Evolutionary conservation across 352 stramenopile species (phyloP).

Genomic region (Phytopythium oedochilum): DNA sequence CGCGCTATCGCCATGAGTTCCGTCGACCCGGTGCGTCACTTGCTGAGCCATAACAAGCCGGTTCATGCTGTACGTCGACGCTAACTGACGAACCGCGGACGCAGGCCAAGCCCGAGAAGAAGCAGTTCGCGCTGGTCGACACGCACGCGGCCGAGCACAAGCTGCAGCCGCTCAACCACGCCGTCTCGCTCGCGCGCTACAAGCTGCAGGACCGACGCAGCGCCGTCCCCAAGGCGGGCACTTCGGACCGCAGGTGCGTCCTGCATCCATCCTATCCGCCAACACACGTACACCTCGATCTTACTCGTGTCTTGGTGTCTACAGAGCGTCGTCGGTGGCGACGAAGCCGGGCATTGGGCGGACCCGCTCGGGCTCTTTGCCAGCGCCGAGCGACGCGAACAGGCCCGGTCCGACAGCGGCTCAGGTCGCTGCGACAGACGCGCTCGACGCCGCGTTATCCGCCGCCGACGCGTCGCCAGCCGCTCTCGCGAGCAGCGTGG

Average conservation of each 20-base stretch:
- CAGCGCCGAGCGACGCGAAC: background rate
- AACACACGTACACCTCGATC: background rate
- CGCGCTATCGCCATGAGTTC: constrained; percentile 37
- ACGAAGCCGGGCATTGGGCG: background rate
- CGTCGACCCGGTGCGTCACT: constrained; percentile 40
- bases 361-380: background rate
- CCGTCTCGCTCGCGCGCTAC: constrained; percentile 42
- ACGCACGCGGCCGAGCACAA: constrained; percentile 36
- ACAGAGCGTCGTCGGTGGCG: background rate
- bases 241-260: background rate
- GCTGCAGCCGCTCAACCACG: constrained; percentile 43
- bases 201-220: constrained; percentile 27
- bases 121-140: constrained; percentile 51
- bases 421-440: background rate
- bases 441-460: background rate
- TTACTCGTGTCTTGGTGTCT: background rate
- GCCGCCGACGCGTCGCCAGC: background rate
- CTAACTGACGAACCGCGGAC: too few relatives aligned
- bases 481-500: constrained; percentile 28
- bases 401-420: background rate
- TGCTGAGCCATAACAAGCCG: too few relatives aligned
- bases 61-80: background rate
- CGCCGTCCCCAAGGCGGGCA: background rate
- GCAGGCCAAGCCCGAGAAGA: constrained; percentile 54
- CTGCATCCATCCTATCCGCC: background rate